Evolutionary conservation across 208 protist genomes (phyloP), one percentile per base, ranked within the genome.

Genomic region (Leishmania tropica): DNA sequence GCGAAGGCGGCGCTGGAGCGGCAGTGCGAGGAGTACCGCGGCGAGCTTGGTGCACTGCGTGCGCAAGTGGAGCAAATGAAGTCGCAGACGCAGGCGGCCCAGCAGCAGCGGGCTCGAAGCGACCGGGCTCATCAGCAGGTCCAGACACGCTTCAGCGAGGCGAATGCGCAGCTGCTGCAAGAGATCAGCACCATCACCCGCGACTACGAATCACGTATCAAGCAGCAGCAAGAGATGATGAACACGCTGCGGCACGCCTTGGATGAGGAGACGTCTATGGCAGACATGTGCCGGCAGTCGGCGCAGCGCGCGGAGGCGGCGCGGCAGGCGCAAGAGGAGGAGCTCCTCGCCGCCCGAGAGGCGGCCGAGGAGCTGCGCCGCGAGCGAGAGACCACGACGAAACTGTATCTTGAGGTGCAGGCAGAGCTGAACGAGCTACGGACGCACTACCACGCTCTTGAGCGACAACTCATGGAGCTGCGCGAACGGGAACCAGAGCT

Each of bases 171-270:
- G 75, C 83, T 93, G 10, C 47, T 78, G 71, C 77, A 88, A 8
- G 83, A 92, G 64, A 85, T 92, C 75, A 79, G 79, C 70, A 86
- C 81, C 45, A 74, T 88, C 47, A 84, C 79, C 21, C 82, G 79
- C 42, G 90, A 93, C 72, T 92, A 90, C 78, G 88, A 90, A 71
- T 79, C 74, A 6, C 90, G 90, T 24, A 75, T 96, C 21, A 83
- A 77, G 56, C 90, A 96, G 78, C 89, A 93, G 85, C 88, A 96
- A 75, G 81, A 86, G 2, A 87, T 92, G 71, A 85, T 94, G 62
- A 77, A 77, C 13, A 93, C 91, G 42, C 84, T 96, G 35, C 90
- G 90, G 28, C 58, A 79, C 47, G 86, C 91, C 0, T 78, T 94
- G 17, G 89, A 90, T 42, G 93, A 96, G 80, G 93, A 94, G 72